Conservation (phyloP, 2,329 filamentous ascomycete species). For the Stemphylium lycopersici region DNA sequence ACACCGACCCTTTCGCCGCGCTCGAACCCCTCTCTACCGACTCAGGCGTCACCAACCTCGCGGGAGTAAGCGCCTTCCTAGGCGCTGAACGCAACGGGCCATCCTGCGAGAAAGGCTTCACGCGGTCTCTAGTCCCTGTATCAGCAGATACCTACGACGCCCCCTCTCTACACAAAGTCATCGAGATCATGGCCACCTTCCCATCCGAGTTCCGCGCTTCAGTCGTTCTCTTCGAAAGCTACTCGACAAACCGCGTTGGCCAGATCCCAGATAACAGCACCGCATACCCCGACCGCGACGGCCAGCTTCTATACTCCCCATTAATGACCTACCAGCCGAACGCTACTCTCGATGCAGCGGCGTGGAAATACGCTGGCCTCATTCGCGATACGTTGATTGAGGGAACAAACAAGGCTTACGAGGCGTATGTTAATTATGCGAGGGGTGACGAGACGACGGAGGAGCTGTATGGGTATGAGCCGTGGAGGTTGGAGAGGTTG, state of each 20-base stretch:
- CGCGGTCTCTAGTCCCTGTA: slow-evolving; percentile 17
- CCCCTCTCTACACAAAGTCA: slow-evolving; percentile 15
- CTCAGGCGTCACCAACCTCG: slow-evolving; percentile 19
- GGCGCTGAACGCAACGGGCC: slow-evolving; percentile 13
- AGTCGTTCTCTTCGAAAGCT: slow-evolving; percentile 27
- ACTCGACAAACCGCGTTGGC: slow-evolving; percentile 19
- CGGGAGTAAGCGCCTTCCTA: slow-evolving; percentile 19
- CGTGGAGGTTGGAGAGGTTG: slow-evolving; percentile 42
- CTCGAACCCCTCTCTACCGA: slow-evolving; percentile 18
- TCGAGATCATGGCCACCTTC: slow-evolving; percentile 21
- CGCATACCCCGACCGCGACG: slow-evolving; percentile 26
- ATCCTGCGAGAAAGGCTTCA: slow-evolving; percentile 24
- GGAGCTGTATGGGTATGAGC: slow-evolving; percentile 43
- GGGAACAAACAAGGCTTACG: slow-evolving; percentile 12
- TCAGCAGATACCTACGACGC: slow-evolving; percentile 14
- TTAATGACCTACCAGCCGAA: slow-evolving; percentile 23
- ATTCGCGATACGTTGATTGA: slow-evolving; percentile 17
- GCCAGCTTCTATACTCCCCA: slow-evolving; percentile 18
- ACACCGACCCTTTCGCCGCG: slow-evolving; percentile 24
- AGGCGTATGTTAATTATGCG: slow-evolving; percentile 45
- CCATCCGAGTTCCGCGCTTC: slow-evolving; percentile 16
- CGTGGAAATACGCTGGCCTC: slow-evolving; percentile 14
- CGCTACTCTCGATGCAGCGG: slow-evolving; percentile 19
- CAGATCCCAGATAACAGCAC: slow-evolving; percentile 21
- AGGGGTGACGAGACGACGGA: slow-evolving; percentile 36